Conservation (phyloP, 345 rosid species). For the Tarenaya hassleriana region DNA sequence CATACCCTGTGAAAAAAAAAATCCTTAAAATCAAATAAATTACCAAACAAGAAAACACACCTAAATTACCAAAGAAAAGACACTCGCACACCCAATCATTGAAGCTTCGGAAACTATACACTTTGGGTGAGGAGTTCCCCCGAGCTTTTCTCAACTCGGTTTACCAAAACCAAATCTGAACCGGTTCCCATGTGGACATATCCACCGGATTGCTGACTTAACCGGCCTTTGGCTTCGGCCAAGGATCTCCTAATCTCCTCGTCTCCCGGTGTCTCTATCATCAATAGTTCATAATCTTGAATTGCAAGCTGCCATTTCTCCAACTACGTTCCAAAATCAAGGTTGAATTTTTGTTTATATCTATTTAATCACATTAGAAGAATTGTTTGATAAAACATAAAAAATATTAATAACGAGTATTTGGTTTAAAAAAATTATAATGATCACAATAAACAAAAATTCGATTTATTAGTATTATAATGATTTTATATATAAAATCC, state of each 20-base stretch:
- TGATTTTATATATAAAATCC: no score
- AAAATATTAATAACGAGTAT: background rate
- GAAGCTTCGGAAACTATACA: conserved; percentile 16
- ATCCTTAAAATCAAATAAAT: no score
- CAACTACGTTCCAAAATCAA: conserved; percentile 45
- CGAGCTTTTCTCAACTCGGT: conserved; percentile 16
- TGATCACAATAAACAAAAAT: no score
- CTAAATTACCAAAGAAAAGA: no score
- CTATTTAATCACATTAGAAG: no score
- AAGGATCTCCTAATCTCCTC: conserved; percentile 55
- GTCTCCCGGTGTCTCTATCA: conserved; percentile 55
- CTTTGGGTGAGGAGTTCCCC: conserved; percentile 1
- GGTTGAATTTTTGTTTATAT: no score
- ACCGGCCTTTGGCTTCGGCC: conserved; percentile 46
- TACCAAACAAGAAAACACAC: background rate
- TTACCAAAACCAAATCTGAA: conserved; percentile 38
- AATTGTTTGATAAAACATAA: no score
- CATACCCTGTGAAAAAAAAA: no score
- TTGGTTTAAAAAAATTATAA: no score
- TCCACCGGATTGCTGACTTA: conserved; percentile 41
- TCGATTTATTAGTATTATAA: no score
- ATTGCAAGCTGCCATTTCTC: conserved; percentile 71
- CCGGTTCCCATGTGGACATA: conserved; percentile 36
- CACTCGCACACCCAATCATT: background rate
- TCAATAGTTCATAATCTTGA: conserved; percentile 69